Base-by-base conservation (phyloP, 2,329 filamentous ascomycete species). In the Arachnomyces sp. region DNA sequence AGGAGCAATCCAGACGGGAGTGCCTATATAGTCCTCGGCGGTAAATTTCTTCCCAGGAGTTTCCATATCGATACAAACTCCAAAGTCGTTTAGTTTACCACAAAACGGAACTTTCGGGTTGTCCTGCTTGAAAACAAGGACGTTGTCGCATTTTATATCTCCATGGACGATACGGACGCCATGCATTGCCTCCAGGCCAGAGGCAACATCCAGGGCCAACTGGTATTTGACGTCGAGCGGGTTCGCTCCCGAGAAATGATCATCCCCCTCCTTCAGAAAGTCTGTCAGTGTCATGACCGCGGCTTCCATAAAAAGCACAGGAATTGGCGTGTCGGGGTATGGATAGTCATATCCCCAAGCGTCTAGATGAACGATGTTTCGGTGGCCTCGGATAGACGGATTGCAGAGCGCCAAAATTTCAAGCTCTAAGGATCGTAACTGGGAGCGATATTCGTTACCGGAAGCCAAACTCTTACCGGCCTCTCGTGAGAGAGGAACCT, bases 331-430 rank as follows among this genome's bases (percentile, higher is more conserved):
- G 42, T 57, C 49, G 2, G 53, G 48, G 14, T 43, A 47, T 7
- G 54, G 54, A 38, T 50, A 57, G 20, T 57, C 54, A 28, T 54
- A 57, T 2, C 54, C 54, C 54, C 53, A 57, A 11, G 53, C 49
- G 7, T 51, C 31, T 1, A 57, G 42, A 7, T 45, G 48, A 9
- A 47, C 49, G 11, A 57, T 52, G 36, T 57, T 57, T 7, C 49
- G 53, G 36, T 57, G 53, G 7, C 40, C 36, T 8, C 52, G 51
- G n/a, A 57, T 37, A 8, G 44, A 9, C 7, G 54, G 54, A 13
- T 56, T 55, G 34, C 52, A 56, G 11, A 57, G 50, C 4, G 54
- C 48, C 3, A 51, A 38, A 12, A 57, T 40, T 39, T 57, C 54
- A 8, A 57, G 43, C 14, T 46, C 50, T 14, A 57, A 30, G 3